Conservation (phyloP, 2,329 filamentous ascomycete genomes). For the Drechslerella coelobrocha region DNA sequence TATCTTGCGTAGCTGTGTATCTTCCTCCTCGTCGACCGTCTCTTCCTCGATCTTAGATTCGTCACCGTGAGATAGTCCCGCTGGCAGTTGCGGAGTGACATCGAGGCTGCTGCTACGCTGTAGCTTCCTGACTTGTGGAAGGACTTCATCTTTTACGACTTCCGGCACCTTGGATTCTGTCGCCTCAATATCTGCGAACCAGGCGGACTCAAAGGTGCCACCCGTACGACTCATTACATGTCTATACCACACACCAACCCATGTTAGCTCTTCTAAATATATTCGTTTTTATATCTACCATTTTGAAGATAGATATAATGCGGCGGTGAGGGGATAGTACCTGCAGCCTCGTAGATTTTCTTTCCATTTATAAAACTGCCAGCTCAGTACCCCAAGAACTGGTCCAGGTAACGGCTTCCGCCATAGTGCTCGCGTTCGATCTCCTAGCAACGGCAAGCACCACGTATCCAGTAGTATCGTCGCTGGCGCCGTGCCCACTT, state of each 20-base stretch:
- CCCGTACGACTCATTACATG: conserved; percentile 40
- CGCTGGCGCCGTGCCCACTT: conserved; percentile 64
- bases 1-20: conserved; percentile 13
- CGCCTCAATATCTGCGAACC: conserved; percentile 18
- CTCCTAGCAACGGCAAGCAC: conserved; percentile 53
- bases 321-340: conserved; percentile 57
- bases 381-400: conserved; percentile 53
- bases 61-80: conserved; percentile 22
- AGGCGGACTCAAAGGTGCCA: conserved; percentile 26
- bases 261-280: conserved; percentile 62
- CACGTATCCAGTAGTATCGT: conserved; percentile 72
- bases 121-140: conserved; percentile 10
- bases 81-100: conserved; percentile 37
- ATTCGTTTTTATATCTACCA: too few relatives aligned
- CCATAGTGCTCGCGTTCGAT: conserved; percentile 67
- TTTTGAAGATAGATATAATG: conserved; percentile 63
- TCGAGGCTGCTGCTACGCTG: conserved; percentile 31
- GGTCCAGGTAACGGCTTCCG: conserved; percentile 70
- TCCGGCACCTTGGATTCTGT: not conserved
- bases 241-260: conserved; percentile 56
- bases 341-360: conserved; percentile 74
- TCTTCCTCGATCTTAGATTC: conserved; percentile 31
- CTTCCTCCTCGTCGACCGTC: not conserved
- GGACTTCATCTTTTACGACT: conserved; percentile 11
- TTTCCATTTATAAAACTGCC: conserved; percentile 79